These are phyloP conservation scores for Torulaspora delbrueckii DNA, from an alignment of 805 yeast species.

Conservation along the genomic window DNA sequence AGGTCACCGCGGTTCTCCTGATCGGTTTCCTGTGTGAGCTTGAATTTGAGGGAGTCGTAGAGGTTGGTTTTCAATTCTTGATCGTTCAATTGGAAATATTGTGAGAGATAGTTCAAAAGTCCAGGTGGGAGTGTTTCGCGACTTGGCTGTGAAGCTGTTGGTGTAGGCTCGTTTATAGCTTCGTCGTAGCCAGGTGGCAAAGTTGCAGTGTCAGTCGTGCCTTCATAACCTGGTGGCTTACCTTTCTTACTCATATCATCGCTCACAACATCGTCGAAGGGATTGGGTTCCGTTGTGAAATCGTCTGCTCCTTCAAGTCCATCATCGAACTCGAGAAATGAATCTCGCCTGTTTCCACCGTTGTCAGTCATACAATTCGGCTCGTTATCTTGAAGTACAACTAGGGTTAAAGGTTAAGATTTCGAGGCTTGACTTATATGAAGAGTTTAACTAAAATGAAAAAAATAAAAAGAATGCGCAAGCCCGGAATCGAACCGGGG, in stretches of 20 bases:
- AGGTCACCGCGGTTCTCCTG: constrained; percentile 29
- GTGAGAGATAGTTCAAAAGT: constrained; percentile 25
- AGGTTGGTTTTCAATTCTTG: constrained; percentile 14
- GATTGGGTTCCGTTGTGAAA: constrained; percentile 21
- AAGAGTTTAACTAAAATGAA: not conserved
- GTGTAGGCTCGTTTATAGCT: not conserved
- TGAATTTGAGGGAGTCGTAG: constrained; percentile 12
- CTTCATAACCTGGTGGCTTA: constrained; percentile 1
- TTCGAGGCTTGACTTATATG: not conserved
- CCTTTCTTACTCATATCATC: not conserved
- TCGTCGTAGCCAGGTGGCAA: constrained; percentile 14
- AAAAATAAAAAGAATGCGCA: constrained; percentile 16
- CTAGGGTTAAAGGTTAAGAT: not conserved
- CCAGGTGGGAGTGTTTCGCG: constrained; percentile 20
- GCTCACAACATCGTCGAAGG: constrained; percentile 13
- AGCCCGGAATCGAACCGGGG: constrained; percentile 30
- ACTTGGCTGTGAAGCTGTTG: constrained; percentile 2
- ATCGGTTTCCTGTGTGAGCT: constrained; percentile 1
- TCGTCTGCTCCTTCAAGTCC: constrained; percentile 31
- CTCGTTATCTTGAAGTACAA: too few species aligned
- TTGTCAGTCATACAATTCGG: not conserved
- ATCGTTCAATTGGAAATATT: constrained; percentile 21
- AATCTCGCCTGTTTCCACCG: constrained; percentile 4
- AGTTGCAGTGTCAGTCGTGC: not conserved
- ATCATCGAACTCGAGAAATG: constrained; percentile 18